Evolutionary conservation across 768 basidiomycete genomes (phyloP).

Genomic region (Macrolepiota albuminosa): DNA sequence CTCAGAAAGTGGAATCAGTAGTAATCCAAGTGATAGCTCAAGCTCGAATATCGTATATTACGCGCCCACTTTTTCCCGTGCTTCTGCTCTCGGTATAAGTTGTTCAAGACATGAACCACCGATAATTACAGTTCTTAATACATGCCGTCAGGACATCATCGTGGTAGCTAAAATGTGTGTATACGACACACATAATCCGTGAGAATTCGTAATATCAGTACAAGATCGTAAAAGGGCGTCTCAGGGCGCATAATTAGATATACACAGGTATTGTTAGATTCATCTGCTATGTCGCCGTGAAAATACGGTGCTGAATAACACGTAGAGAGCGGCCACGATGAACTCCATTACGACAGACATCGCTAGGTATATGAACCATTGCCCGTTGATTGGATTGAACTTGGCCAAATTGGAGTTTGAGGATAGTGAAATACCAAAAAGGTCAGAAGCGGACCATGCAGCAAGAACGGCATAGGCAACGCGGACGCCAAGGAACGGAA

Average conservation of each 20-base stretch:
- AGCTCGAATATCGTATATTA: not conserved
- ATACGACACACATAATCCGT: not conserved
- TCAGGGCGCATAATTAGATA: constrained; percentile 2
- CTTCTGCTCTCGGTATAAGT: not conserved
- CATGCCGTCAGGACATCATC: not conserved
- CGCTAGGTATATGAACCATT: constrained; percentile 53
- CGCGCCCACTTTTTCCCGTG: not conserved
- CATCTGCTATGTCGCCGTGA: constrained; percentile 23
- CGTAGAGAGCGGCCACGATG: constrained; percentile 41
- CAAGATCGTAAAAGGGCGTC: not conserved
- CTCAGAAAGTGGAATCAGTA: not conserved
- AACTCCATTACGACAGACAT: constrained; percentile 63
- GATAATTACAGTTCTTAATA: not conserved
- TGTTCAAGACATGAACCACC: not conserved
- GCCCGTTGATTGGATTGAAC: constrained; percentile 53
- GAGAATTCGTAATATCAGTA: constrained; percentile 2
- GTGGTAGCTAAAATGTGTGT: not conserved
- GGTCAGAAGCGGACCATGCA: constrained; percentile 50
- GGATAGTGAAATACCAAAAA: constrained; percentile 32
- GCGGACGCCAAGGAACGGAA: constrained; percentile 58
- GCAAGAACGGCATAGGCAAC: constrained; percentile 55
- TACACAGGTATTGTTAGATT: not conserved
- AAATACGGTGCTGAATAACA: constrained; percentile 41
- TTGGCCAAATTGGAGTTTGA: constrained; percentile 41
- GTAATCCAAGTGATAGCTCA: not conserved